Evolutionary conservation across 1,284 basidiomycete genomes (phyloP).

Genomic region (Gomphus bonarii): DNA sequence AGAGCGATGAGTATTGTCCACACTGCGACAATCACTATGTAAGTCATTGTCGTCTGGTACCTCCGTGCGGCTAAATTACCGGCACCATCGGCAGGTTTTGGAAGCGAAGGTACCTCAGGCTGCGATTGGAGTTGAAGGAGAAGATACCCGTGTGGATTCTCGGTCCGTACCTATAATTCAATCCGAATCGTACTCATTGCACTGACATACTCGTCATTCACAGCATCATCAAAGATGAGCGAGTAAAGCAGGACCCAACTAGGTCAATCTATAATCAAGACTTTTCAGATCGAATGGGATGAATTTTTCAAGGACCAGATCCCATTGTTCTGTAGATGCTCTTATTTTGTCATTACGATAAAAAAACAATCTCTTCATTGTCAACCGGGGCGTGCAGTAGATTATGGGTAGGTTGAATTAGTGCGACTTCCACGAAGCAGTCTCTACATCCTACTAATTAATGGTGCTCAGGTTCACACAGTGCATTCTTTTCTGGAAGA

Average conservation of each 20-base stretch:
- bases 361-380: not conserved
- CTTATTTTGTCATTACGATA: not conserved
- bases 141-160: conserved; percentile 81
- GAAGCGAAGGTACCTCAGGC: conserved; percentile 90
- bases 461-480: too few species aligned
- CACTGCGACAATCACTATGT: conserved; percentile 98
- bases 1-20: conserved; percentile 96
- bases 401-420: not conserved
- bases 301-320: not conserved
- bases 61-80: not conserved
- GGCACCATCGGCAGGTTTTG: conserved; percentile 51
- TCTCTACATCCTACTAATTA: too few species aligned
- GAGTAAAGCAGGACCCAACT: conserved; percentile 39
- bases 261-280: conserved; percentile 40
- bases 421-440: not conserved
- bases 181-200: not conserved
- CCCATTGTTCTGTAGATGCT: not conserved
- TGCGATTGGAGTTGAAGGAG: conserved; percentile 78
- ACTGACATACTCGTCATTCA: not conserved
- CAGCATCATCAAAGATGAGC: conserved; percentile 67
- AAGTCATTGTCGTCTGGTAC: conserved; percentile 23
- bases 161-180: conserved; percentile 40
- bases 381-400: too few species aligned
- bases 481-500: too few species aligned
- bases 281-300: conserved; percentile 27